These are phyloP conservation scores for Penicillium expansum DNA, from an alignment of 2,329 filamentous ascomycete genomes.

Conservation along the genomic window DNA sequence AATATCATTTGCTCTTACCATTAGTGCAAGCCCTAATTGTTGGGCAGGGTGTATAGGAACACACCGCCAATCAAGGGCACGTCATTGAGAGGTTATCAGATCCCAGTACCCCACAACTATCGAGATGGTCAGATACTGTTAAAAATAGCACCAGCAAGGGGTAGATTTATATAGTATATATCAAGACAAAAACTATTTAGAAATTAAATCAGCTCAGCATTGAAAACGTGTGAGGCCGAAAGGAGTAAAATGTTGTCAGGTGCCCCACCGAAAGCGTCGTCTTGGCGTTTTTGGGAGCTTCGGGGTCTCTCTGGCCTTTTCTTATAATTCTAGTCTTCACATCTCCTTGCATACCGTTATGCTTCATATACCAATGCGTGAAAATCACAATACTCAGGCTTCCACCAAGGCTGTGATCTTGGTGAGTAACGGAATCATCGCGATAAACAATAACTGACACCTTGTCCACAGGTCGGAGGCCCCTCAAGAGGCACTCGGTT, in stretches of 20 bases:
- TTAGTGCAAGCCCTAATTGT: neutral
- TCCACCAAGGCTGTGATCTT: constrained; percentile 93
- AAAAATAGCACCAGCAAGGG: neutral
- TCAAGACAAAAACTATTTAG: neutral
- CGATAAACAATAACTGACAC: constrained; percentile 28
- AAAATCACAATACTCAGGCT: constrained; percentile 43
- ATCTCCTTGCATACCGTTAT: constrained; percentile 29
- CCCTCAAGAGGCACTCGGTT: constrained; percentile 95
- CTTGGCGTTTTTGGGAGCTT: constrained; percentile 22
- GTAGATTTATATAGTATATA: neutral
- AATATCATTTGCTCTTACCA: neutral
- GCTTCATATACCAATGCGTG: constrained; percentile 48
- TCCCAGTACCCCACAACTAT: neutral
- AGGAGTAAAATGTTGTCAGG: constrained; percentile 20
- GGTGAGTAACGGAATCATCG: constrained; percentile 52
- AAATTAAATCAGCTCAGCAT: neutral
- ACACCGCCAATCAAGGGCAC: neutral
- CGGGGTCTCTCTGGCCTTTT: constrained; percentile 7
- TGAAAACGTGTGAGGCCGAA: neutral
- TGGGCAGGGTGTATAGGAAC: neutral
- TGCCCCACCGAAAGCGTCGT: constrained; percentile 25
- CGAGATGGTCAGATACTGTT: neutral
- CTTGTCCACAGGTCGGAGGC: constrained; percentile 71
- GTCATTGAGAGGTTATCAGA: neutral
- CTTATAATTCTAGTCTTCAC: neutral